These are phyloP conservation scores for Xerocomus potaroensis DNA, from an alignment of 768 basidiomycete species.

Conservation along the genomic window DNA sequence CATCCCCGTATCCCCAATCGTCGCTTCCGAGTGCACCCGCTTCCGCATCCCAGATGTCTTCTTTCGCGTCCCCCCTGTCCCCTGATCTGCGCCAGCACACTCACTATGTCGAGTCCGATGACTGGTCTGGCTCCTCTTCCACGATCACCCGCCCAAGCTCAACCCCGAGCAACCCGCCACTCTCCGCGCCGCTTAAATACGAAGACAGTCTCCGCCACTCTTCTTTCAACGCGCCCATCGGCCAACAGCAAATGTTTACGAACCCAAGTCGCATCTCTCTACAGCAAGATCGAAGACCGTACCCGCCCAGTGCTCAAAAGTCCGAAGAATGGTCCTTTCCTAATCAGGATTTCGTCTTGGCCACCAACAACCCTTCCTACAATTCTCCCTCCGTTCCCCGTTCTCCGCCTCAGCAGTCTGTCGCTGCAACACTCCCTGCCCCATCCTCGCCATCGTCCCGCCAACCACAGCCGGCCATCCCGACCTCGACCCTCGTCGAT, in stretches of 20 bases:
- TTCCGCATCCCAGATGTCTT: conserved; percentile 47
- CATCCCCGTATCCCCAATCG: conserved; percentile 46
- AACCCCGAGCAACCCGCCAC: conserved; percentile 56
- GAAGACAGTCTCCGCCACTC: conserved; percentile 70
- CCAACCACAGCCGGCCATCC: conserved; percentile 48
- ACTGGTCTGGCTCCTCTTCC: conserved; percentile 52
- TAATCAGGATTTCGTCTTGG: conserved; percentile 52
- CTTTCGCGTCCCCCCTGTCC: conserved; percentile 44
- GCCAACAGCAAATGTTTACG: conserved; percentile 59
- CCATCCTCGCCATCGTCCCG: conserved; percentile 44
- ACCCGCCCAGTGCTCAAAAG: conserved; percentile 43
- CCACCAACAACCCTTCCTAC: conserved; percentile 25
- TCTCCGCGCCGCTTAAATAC: conserved; percentile 53
- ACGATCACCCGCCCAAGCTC: conserved; percentile 66
- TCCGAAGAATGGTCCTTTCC: conserved; percentile 73
- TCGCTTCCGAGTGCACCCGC: conserved; percentile 51
- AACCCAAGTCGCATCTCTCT: conserved; percentile 68
- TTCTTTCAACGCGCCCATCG: conserved; percentile 56
- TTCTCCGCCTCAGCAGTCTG: conserved; percentile 37
- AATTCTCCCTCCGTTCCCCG: conserved; percentile 34
- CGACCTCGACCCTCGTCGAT: conserved; percentile 61
- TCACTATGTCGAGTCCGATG: conserved; percentile 43
- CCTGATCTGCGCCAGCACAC: conserved; percentile 45
- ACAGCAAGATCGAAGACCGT: conserved; percentile 62
- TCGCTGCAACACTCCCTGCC: conserved; percentile 33